Percentiles rank a stretch among this genome's conserved stretches.
These are phyloP conservation scores for Casaregolazyma suthepensis DNA, from an alignment of 1,139 yeast species.

Conservation along the genomic window DNA sequence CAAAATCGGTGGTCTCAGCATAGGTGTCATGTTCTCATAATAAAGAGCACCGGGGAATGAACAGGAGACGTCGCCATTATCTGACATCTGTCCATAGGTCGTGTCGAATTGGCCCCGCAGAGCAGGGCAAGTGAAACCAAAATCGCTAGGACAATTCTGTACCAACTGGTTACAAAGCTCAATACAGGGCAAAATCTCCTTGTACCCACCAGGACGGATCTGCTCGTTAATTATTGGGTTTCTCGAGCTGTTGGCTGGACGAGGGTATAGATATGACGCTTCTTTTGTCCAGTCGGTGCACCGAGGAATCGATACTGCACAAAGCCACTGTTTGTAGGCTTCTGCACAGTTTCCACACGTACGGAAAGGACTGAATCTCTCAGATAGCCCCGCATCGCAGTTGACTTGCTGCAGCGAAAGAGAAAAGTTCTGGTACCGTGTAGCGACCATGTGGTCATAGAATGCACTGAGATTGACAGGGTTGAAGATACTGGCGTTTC, in stretches of 20 bases:
- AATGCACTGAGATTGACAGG: constrained; percentile 34
- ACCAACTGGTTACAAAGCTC: constrained; percentile 74
- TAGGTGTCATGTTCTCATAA: constrained; percentile 16
- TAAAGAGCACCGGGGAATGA: constrained; percentile 35
- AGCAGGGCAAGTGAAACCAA: constrained; percentile 70
- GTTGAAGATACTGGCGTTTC: constrained; percentile 35
- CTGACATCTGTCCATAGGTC: constrained; percentile 27
- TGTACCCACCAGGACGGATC: constrained; percentile 62
- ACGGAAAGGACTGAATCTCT: constrained; percentile 65
- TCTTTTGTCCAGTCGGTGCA: constrained; percentile 52
- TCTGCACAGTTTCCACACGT: constrained; percentile 67
- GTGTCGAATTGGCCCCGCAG: constrained; percentile 14
- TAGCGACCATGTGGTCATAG: constrained; percentile 61
- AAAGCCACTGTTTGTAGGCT: constrained; percentile 82
- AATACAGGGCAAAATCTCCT: constrained; percentile 81
- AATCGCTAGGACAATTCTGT: constrained; percentile 74
- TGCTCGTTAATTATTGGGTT: constrained; percentile 51
- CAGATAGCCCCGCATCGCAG: constrained; percentile 68
- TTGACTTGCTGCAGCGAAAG: constrained; percentile 70
- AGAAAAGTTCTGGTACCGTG: constrained; percentile 58
- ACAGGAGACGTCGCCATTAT: constrained; percentile 32
- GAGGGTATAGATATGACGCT: constrained; percentile 41
- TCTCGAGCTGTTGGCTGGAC: constrained; percentile 53
- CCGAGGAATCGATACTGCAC: constrained; percentile 85
- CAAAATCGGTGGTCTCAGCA: neutral